Evolutionary conservation across 768 basidiomycete genomes (phyloP), one percentile per base, ranked within the genome.

Genomic region (Rhodotorula graminis): DNA sequence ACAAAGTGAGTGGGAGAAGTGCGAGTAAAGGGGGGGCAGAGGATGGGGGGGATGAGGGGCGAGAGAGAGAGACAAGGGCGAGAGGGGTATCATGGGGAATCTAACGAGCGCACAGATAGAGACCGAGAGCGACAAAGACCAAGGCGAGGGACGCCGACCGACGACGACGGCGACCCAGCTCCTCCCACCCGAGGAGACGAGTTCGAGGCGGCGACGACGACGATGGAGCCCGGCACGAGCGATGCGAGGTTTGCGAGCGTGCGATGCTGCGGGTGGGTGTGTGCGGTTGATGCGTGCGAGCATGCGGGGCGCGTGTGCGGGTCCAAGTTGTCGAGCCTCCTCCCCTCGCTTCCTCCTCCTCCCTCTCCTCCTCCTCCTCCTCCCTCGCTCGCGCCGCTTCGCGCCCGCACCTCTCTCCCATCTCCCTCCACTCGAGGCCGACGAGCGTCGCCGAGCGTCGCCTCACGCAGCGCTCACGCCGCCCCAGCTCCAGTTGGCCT

Each of bases 401-500:
- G 37, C 37, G 37, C 37, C 37, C 37, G 37, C 37, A 5, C 37
- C 37, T 37, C n/a, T 37, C 44, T 46, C 44, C n/a, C n/a, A n/a
- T n/a, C 44, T 46, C 44, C 44, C 12, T 12, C 44, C 44, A 37
- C 46, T 46, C 50, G 23, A 25, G 8, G 11, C 50, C 10, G 23
- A 25, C 50, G 50, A 49, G 47, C 47, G 19, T 16, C 52, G 5
- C n/a, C 50, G 50, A 49, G 47, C 47, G 37, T 21, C 37, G 19
- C 9, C 58, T 27, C 27, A 59, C 2, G 56, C 62, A 33, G 69
- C 56, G 21, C 69, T 57, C 49, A 65, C 40, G 29, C 50, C 64
- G 49, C 58, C 58, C 69, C 69, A 70, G 61, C 63, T 64, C 69
- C 69, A 70, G 47, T 31, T 62, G 18, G 61, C 40, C 46, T 47